Evolutionary conservation across 306 rosid species (phyloP).

Genomic region (Delonix regia): DNA sequence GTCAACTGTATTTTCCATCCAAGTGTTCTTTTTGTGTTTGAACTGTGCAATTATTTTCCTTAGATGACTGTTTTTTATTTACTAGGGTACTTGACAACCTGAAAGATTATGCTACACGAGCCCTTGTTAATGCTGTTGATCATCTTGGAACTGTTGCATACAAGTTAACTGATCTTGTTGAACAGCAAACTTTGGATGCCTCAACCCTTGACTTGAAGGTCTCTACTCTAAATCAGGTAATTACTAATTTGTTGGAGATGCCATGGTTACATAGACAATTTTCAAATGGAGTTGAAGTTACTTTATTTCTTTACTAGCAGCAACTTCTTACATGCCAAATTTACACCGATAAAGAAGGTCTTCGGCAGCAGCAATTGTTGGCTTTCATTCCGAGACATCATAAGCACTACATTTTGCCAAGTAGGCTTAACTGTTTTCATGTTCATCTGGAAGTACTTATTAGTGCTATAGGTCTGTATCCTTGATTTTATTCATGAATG

Average conservation of each 20-base stretch:
- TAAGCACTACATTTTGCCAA: conserved; percentile 95
- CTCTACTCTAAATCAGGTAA: conserved; percentile 83
- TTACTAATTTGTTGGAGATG: conserved; percentile 2
- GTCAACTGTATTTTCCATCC: conserved; percentile 27
- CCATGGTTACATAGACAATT: conserved; percentile 18
- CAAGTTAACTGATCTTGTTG: conserved; percentile 92
- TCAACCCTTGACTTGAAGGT: conserved; percentile 81
- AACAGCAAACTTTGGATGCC: conserved; percentile 79
- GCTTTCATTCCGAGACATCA: conserved; percentile 95
- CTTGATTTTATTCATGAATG: conserved; percentile 31
- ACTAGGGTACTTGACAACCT: conserved; percentile 90
- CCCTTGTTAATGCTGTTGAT: conserved; percentile 97
- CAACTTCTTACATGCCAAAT: conserved; percentile 82
- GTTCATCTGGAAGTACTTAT: conserved; percentile 39
- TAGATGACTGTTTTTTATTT: conserved; percentile 12
- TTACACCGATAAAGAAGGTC: conserved; percentile 80
- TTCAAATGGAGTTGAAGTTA: conserved; percentile 35
- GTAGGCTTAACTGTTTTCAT: conserved; percentile 51
- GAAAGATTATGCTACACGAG: conserved; percentile 91
- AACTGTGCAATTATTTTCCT: conserved; percentile 11
- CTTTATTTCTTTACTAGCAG: conserved; percentile 49
- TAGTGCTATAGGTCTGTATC: conserved; percentile 14
- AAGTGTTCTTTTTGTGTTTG: conserved; percentile 22
- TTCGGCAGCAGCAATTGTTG: conserved; percentile 88
- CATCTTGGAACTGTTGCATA: conserved; percentile 98